Evolutionary conservation across 2,329 filamentous ascomycete species (phyloP).

Genomic region (Geosmithia flava): DNA sequence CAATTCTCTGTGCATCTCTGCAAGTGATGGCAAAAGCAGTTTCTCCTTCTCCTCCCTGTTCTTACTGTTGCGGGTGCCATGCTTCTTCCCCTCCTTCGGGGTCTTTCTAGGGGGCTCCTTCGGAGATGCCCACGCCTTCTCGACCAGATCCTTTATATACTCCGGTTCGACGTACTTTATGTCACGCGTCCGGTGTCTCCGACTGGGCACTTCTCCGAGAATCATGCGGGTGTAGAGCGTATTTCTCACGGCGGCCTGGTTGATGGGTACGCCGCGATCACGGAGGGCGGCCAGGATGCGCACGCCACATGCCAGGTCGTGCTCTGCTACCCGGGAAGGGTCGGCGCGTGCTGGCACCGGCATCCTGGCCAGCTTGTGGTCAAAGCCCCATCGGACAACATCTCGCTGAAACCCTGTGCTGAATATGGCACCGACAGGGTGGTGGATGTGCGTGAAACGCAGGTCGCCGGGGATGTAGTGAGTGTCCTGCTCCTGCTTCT

Average conservation of each 20-base stretch:
- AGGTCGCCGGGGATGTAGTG: constrained; percentile 25
- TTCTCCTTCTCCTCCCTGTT: background rate
- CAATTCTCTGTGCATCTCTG: background rate
- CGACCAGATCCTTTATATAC: constrained; percentile 17
- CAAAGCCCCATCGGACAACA: constrained; percentile 33
- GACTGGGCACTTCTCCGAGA: constrained; percentile 13
- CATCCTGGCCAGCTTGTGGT: constrained; percentile 13
- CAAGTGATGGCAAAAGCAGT: constrained; percentile 8
- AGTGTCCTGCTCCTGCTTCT: constrained; percentile 1
- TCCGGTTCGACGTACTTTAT: constrained; percentile 14
- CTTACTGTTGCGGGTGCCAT: background rate
- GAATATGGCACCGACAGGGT: constrained; percentile 36
- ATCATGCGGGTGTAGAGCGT: constrained; percentile 16
- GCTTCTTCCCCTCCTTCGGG: too few species aligned
- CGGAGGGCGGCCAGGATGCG: constrained; percentile 19
- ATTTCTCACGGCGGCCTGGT: constrained; percentile 15
- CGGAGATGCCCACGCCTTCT: constrained; percentile 18
- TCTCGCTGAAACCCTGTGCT: constrained; percentile 21
- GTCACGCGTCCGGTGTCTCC: constrained; percentile 15
- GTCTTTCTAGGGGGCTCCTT: too few species aligned
- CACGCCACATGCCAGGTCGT: constrained; percentile 22
- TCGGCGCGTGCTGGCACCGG: background rate
- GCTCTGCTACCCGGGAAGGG: constrained; percentile 6
- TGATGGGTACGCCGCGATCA: constrained; percentile 20
- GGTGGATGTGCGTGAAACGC: constrained; percentile 22